Conservation (phyloP, 2,329 filamentous ascomycete species). For the Rhinocladiella mackenziei region DNA sequence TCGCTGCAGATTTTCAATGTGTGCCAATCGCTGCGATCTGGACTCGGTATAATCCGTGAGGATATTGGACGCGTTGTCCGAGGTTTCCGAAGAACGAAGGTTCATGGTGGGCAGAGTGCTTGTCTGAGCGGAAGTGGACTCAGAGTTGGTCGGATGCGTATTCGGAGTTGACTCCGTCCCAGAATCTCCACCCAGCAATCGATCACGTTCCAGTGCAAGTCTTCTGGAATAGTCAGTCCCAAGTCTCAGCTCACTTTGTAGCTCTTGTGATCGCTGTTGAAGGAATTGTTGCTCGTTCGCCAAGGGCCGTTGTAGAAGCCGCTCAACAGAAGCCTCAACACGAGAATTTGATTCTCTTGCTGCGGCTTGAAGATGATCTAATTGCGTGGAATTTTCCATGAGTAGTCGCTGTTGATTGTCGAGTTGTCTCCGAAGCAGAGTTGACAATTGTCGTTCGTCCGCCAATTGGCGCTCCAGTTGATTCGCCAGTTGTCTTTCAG, state of each 20-base stretch:
- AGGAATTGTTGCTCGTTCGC: constrained; percentile 22
- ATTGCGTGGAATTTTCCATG: constrained; percentile 10
- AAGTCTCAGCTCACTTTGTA: constrained; percentile 20
- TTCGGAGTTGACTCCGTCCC: background rate
- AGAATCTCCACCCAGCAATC: constrained; percentile 7
- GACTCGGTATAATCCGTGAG: constrained; percentile 17
- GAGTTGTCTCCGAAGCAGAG: constrained; percentile 24
- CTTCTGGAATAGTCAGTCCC: constrained; percentile 15
- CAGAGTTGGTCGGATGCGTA: background rate
- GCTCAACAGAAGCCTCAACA: constrained; percentile 22
- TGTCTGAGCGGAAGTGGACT: constrained; percentile 19
- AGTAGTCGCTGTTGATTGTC: constrained; percentile 26
- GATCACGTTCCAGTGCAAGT: constrained; percentile 17
- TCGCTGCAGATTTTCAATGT: constrained; percentile 23
- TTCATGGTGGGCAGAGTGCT: constrained; percentile 24
- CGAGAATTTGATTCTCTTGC: constrained; percentile 14
- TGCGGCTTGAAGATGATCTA: constrained; percentile 11
- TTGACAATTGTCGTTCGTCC: constrained; percentile 26
- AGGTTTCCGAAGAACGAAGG: constrained; percentile 2
- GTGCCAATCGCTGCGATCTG: constrained; percentile 15
- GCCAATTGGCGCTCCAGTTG: constrained; percentile 26
- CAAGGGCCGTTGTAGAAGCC: constrained; percentile 21
- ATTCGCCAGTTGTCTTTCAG: constrained; percentile 22
- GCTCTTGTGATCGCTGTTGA: constrained; percentile 23
- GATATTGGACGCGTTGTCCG: constrained; percentile 11